These are phyloP conservation scores for Linderniella brevidens DNA, from an alignment of 257 asterid genomes.

Conservation along the genomic window DNA sequence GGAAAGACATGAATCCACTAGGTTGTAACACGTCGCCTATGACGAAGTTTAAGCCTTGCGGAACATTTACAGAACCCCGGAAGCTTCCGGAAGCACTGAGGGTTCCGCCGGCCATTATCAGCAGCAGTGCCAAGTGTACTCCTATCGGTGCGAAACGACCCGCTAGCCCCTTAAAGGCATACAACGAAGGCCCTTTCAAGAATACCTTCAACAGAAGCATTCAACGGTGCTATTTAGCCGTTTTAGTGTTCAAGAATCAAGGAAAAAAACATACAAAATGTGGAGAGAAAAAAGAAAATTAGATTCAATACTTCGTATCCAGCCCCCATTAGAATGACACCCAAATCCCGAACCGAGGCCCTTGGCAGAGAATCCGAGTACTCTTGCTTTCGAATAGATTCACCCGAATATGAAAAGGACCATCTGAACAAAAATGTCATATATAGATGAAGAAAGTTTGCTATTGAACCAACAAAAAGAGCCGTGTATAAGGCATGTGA, in stretches of 20 bases:
- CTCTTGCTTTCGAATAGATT: constrained; percentile 52
- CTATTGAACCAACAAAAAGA: constrained; percentile 3
- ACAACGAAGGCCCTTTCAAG: constrained; percentile 63
- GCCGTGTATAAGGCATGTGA: constrained; percentile 8
- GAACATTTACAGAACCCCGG: constrained; percentile 68
- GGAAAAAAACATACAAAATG: background rate
- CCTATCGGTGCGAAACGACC: constrained; percentile 82
- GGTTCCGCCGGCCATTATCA: constrained; percentile 85
- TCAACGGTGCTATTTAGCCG: background rate
- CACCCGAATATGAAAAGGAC: constrained; percentile 65
- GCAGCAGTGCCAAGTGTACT: constrained; percentile 64
- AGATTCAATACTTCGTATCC: constrained; percentile 67
- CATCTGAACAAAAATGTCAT: constrained; percentile 28
- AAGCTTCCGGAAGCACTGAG: constrained; percentile 74
- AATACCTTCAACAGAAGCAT: constrained; percentile 36
- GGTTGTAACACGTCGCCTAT: constrained; percentile 60
- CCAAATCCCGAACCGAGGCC: constrained; percentile 65
- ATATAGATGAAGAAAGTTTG: constrained; percentile 3
- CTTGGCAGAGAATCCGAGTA: constrained; percentile 49
- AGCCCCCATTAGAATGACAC: constrained; percentile 52
- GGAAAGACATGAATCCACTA: constrained; percentile 50
- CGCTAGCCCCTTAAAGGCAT: constrained; percentile 71
- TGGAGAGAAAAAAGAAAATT: background rate
- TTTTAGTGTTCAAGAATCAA: background rate
- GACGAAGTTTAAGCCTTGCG: constrained; percentile 69